A percentile compares a stretch with the other conserved stretches of the same genome.
These are phyloP conservation scores for Petrea volubilis DNA, from an alignment of 257 asterid species.

Conservation along the genomic window DNA sequence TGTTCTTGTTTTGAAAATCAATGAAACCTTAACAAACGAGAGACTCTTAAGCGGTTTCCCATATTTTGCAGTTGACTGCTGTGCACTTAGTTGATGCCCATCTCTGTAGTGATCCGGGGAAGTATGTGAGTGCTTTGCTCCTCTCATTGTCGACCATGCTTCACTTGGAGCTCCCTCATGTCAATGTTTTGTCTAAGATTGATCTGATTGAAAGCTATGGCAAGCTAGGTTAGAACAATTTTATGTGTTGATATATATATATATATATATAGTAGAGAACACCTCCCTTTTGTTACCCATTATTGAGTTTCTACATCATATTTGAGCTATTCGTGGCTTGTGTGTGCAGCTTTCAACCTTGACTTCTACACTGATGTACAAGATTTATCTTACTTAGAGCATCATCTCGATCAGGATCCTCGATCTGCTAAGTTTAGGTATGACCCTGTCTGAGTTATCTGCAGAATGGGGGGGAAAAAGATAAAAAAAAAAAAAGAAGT, in stretches of 20 bases:
- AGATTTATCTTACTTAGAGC: slow-evolving; percentile 82
- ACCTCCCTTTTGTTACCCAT: slow-evolving; percentile 15
- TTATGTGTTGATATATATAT: slow-evolving; percentile 3
- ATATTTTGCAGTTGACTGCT: slow-evolving; percentile 74
- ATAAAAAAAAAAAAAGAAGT: too few relatives aligned
- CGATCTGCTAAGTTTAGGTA: slow-evolving; percentile 85
- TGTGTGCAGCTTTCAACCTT: slow-evolving; percentile 86
- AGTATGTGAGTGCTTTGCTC: slow-evolving; percentile 87
- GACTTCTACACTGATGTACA: slow-evolving; percentile 96
- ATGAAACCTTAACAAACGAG: neutral
- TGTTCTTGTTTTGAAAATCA: slow-evolving; percentile 10
- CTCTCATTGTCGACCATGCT: slow-evolving; percentile 93
- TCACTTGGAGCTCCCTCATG: slow-evolving; percentile 94
- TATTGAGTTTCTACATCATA: slow-evolving; percentile 7
- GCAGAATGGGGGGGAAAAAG: neutral
- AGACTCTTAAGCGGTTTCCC: slow-evolving; percentile 6
- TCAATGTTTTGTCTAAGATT: slow-evolving; percentile 93
- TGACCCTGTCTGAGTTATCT: slow-evolving; percentile 5
- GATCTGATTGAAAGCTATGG: slow-evolving; percentile 95
- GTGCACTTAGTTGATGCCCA: slow-evolving; percentile 97
- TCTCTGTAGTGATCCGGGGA: slow-evolving; percentile 97
- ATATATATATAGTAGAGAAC: neutral
- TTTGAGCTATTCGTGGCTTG: slow-evolving; percentile 14
- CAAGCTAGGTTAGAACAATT: slow-evolving; percentile 62
- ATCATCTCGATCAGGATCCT: slow-evolving; percentile 88